Base-by-base conservation (phyloP, 345 rosid species). In the Syzygium aqueum region DNA sequence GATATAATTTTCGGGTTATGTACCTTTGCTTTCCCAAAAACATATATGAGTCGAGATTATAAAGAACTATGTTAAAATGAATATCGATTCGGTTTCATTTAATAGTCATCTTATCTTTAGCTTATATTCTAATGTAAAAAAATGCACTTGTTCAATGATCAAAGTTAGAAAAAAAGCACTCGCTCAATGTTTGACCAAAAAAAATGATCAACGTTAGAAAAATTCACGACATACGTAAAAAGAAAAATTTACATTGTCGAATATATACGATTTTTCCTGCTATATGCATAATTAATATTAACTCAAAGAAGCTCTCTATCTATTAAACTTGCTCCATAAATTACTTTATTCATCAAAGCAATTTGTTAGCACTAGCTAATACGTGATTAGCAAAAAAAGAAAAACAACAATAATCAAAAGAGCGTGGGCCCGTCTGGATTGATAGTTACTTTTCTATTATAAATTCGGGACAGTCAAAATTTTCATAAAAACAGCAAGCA, bases 151-250 rank as follows among this genome's bases (percentile, higher is more conserved):
- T 23, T 57, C 0, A 13, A 57, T 57, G 25, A 56, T 57, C 63
- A 57, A 23, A 9, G 23, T 23, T 23, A 57, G 63, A 57, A 73
- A 33, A 73, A 73, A 9, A 21, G 2, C 7, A 0, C 78, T 33
- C 19, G 14, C 19, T 33, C 25, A 73, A 73, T 43, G 46, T 43
- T 43, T 7, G 7, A 43, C 46, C 46, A 43, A 43, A 43, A 40
- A 43, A 43, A 43, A 43, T 9, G 1, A 33, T 17, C 3, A 0
- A 4, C 8, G 43, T 8, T 33, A 2, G 1, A 37, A 73, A 73
- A 37, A 33, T 1, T 19, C 2, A 37, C 19, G 80, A 19, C 25
- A 0, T 4, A 19, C 8, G 46, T 4, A 33, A 67, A 33, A 0
- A 4, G 22, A 30, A 67, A 17, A 67, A 3, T 19, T 30, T 67